Conservation (phyloP, 352 stramenopile genomes). For the Phytophthora rubi region DNA sequence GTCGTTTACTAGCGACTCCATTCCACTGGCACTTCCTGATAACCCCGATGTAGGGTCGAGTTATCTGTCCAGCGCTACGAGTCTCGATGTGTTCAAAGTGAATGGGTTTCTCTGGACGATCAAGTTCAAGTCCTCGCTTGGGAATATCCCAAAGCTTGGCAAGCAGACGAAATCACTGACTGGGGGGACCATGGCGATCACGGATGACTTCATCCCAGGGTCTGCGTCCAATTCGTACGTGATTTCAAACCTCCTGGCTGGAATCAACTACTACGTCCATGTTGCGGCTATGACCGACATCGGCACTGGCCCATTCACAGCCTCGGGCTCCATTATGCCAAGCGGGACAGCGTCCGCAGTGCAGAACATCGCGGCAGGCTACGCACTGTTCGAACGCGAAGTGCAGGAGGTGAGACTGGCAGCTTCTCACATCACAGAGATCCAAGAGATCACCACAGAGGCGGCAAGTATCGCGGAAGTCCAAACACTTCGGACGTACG, state of each 20-base stretch:
- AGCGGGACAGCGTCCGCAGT: constrained; percentile 57
- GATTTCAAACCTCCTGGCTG: constrained; percentile 57
- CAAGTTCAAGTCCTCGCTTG: constrained; percentile 80
- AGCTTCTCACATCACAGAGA: constrained; percentile 69
- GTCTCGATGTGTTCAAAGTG: constrained; percentile 51
- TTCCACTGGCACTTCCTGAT: constrained; percentile 54
- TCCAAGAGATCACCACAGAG: constrained; percentile 74
- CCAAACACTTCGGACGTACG: constrained; percentile 71
- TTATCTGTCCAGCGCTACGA: constrained; percentile 45
- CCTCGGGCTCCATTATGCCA: constrained; percentile 46
- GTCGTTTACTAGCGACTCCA: constrained; percentile 43
- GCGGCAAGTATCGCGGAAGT: constrained; percentile 71
- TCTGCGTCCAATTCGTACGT: constrained; percentile 59
- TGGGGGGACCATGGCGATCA: constrained; percentile 34
- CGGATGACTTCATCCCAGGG: constrained; percentile 52
- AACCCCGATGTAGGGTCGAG: constrained; percentile 31
- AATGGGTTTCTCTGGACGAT: constrained; percentile 84
- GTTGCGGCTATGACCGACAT: constrained; percentile 69
- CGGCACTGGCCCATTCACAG: constrained; percentile 57
- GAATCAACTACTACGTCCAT: constrained; percentile 70
- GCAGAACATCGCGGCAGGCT: constrained; percentile 56
- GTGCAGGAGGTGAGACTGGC: constrained; percentile 76
- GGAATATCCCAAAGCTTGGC: constrained; percentile 60
- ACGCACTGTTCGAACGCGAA: constrained; percentile 65
- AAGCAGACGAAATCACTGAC: constrained; percentile 29